These are phyloP conservation scores for Yamadazyma taylorii DNA, from an alignment of 1,139 yeast genomes.

Conservation along the genomic window DNA sequence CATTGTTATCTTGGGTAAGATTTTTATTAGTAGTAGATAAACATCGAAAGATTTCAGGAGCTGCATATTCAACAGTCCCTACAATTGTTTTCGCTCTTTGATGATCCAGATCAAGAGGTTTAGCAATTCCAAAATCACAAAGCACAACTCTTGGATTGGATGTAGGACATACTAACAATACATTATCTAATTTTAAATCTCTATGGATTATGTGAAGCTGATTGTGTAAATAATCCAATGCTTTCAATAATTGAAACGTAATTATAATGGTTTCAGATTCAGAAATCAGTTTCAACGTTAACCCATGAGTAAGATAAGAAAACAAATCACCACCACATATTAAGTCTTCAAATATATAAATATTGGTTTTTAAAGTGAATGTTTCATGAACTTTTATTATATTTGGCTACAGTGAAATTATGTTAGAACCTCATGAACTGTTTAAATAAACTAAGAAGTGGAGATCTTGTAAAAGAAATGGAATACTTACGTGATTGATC, in stretches of 20 bases:
- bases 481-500: constrained; percentile 37
- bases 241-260: constrained; percentile 55
- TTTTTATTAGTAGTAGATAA: too few species aligned
- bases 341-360: constrained; percentile 52
- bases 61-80: constrained; percentile 69
- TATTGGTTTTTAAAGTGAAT: constrained; percentile 31
- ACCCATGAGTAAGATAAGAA: constrained; percentile 53
- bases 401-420: constrained; percentile 33
- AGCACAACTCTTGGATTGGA: constrained; percentile 52
- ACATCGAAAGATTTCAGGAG: constrained; percentile 50
- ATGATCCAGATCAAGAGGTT: constrained; percentile 20
- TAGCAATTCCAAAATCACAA: constrained; percentile 72
- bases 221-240: constrained; percentile 53
- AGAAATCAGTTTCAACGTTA: constrained; percentile 39
- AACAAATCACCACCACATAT: constrained; percentile 67
- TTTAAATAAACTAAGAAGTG: too few species aligned
- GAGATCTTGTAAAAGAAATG: constrained; percentile 5
- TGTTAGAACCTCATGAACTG: constrained; percentile 14
- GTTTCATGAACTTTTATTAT: constrained; percentile 44
- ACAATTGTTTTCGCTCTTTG: constrained; percentile 54
- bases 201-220: constrained; percentile 20
- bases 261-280: constrained; percentile 57
- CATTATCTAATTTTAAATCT: constrained; percentile 50
- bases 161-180: constrained; percentile 50
- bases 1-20: neutral